Evolutionary conservation across 2,329 filamentous ascomycete genomes (phyloP), one percentile per base, ranked within the genome.

Genomic region (Arthrobotrys entomopaga): DNA sequence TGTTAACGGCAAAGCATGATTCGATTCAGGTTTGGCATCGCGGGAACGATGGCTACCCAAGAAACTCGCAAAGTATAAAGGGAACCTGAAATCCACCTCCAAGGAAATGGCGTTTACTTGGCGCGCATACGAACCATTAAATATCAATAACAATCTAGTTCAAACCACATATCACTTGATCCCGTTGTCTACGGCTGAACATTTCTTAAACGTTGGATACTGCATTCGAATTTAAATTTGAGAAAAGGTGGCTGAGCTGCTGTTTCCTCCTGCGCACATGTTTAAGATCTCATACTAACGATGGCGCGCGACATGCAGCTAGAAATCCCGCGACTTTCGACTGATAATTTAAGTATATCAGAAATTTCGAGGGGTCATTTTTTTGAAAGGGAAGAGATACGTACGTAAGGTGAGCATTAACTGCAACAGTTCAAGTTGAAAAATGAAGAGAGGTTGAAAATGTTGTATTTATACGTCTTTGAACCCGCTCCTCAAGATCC

Each of bases 141-240:
- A 24, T 57, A 19, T 40, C 24, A 43, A 5, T 43, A 34, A 29
- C 15, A 10, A 46, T 46, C 42, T 13, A 19, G n/a, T n/a, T 19
- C 16, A 19, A 4, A 46, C 6, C 6, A 46, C 6, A 46, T 16
- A 61, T 69, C 65, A 69, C 58, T 69, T 69, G 65, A 69, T 69
- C 65, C 57, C 56, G 38, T 15, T 34, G 42, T 42, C 40, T 67
- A 49, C 65, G 65, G 65, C 65, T 69, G 65, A 69, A 60, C 57
- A n/a, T n/a, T n/a, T n/a, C n/a, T n/a, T n/a, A n/a, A n/a, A n/a
- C 52, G 53, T 43, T 16, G 19, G 29, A 43, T 43, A 15, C 50
- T 6, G 11, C 20, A 53, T n/a, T 8, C 8, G 24, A 20, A 65
- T 57, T 58, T 53, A 13, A 20, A 65, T 57, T 58, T 53, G 56